A percentile compares a stretch with the other conserved stretches of the same genome.
These are phyloP conservation scores for Piromyces finnis DNA, from an alignment of 192 early-diverging fungal genomes.

Conservation along the genomic window DNA sequence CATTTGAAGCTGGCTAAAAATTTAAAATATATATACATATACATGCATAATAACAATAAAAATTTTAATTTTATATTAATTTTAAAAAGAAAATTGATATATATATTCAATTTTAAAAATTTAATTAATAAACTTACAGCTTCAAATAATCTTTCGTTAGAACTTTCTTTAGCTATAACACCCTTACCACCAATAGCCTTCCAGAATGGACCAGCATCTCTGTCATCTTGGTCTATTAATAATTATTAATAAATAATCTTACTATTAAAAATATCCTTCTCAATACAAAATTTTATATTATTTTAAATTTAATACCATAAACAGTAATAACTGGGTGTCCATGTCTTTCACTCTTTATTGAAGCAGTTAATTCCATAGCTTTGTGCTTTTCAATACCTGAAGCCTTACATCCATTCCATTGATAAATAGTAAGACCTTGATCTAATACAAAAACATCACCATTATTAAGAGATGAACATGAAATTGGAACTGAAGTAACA, in stretches of 20 bases:
- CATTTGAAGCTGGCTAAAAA: neutral
- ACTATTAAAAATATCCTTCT: too few species aligned
- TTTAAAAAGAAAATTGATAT: too few species aligned
- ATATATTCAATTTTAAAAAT: too few species aligned
- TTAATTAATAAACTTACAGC: too few species aligned
- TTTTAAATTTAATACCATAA: slow-evolving; percentile 20
- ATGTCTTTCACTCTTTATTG: slow-evolving; percentile 39
- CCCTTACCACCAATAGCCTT: slow-evolving; percentile 37
- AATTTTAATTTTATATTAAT: too few species aligned
- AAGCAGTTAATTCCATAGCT: slow-evolving; percentile 40
- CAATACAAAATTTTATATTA: too few species aligned
- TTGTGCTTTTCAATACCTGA: slow-evolving; percentile 50
- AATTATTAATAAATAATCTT: too few species aligned
- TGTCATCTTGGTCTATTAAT: slow-evolving; percentile 29
- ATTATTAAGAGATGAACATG: slow-evolving; percentile 30
- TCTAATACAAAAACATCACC: slow-evolving; percentile 69
- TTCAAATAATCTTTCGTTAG: too few species aligned
- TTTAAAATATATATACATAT: neutral
- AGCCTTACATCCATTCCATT: slow-evolving; percentile 45
- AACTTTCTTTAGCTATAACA: too few species aligned
- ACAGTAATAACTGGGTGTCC: slow-evolving; percentile 33
- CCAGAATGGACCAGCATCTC: slow-evolving; percentile 38
- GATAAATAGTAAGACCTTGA: slow-evolving; percentile 38
- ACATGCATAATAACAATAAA: too few species aligned
- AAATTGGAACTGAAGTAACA: slow-evolving; percentile 13